Evolutionary conservation across 2,329 filamentous ascomycete genomes (phyloP).

Genomic region (Fusarium bactridioides): DNA sequence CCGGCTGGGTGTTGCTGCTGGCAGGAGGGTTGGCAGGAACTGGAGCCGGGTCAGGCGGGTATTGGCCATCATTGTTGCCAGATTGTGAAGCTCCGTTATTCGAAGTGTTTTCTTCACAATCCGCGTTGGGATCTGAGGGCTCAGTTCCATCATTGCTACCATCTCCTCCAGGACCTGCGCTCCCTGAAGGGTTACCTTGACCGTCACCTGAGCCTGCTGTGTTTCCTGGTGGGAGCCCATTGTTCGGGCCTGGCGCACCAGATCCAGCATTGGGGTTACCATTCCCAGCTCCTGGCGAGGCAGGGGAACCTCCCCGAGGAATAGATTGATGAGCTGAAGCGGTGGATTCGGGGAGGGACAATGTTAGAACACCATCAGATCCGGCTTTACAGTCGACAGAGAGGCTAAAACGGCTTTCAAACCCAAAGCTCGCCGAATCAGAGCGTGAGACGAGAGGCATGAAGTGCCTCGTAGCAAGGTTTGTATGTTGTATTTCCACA

Average conservation of each 20-base stretch:
- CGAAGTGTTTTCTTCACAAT: not conserved
- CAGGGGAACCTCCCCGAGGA: not conserved
- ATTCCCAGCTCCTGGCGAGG: not conserved
- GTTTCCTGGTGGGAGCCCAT: not conserved
- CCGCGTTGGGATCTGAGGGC: not conserved
- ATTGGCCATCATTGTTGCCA: not conserved
- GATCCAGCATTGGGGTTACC: not conserved
- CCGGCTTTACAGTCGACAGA: conserved; percentile 43
- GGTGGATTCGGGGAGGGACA: conserved; percentile 35
- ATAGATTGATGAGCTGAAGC: conserved; percentile 11
- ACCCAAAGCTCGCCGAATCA: conserved; percentile 12
- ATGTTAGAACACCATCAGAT: conserved; percentile 44
- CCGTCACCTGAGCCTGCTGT: not conserved
- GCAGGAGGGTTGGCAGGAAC: not conserved
- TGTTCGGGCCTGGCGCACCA: not conserved
- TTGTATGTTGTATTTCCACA: conserved; percentile 38
- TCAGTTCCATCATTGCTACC: not conserved
- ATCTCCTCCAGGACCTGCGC: not conserved
- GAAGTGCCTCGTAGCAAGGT: conserved; percentile 10
- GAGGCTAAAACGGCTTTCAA: conserved; percentile 38
- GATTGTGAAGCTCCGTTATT: not conserved
- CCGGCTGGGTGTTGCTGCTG: not conserved
- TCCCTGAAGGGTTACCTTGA: not conserved
- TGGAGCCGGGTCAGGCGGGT: not conserved
- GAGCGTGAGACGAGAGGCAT: not conserved